Base-by-base conservation (phyloP, 768 basidiomycete genomes). In the Clitopilus passeckerianus region DNA sequence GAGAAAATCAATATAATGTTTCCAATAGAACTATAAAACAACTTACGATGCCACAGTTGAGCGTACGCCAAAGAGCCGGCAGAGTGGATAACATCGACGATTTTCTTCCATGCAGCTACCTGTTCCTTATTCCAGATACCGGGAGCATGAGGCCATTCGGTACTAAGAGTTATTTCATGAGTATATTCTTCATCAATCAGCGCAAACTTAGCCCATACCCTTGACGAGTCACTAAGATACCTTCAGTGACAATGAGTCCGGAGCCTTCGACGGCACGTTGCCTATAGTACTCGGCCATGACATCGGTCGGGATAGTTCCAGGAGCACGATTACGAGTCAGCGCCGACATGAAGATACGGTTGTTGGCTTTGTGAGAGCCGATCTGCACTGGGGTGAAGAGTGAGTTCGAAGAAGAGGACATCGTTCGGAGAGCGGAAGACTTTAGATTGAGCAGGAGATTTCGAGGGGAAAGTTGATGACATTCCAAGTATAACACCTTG, bases 41-140 rank as follows among this genome's bases (percentile, higher is more conserved):
- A 53, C 73, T 56, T 64, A 77, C 77, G 54, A 61, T 79, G 76
- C 73, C 75, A 77, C 1, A 79, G 59, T 70, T 85, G 84, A 50
- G 69, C 66, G 52, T 79, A 80, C 18, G 83, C 79, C 23, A 70
- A 62, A 6, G 75, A 72, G 7, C 78, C 79, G 35, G 74, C 77
- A 7, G 67, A 64, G 62, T 84, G 82, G 7, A 85, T 79, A 1
- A 72, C 74, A 53, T 79, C 78, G 0, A 72, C 76, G 54, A 84
- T 69, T 53, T 72, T 75, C 60, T 74, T 79, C 80, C 81, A 83
- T 3, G 67, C 79, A 16, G 63, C 62, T 9, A 78, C 69, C 59
- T 82, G 80, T 33, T 77, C 74, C 9, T 71, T 61, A 59, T 67
- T 76, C 79, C 80, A 82, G 24, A 81, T 75, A 5, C 81, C 81